A percentile compares a stretch with the other conserved stretches of the same genome.
These are phyloP conservation scores for Chamaecyparis obtusa DNA, from an alignment of 75 land plant species.

Conservation along the genomic window DNA sequence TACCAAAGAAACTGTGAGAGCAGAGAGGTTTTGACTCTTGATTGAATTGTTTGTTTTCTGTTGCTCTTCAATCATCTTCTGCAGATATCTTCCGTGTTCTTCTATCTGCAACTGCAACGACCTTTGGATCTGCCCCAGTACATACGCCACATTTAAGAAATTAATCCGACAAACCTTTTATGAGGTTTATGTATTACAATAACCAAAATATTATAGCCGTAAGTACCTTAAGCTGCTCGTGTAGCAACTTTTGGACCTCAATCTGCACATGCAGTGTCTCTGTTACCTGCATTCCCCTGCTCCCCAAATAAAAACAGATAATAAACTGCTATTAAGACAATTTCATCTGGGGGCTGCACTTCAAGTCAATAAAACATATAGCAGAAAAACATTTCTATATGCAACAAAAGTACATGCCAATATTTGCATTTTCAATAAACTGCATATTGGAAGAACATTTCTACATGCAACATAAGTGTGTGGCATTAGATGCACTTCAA, in stretches of 20 bases:
- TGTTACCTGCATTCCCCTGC: constrained; percentile 59
- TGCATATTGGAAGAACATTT: background rate
- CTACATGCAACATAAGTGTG: background rate
- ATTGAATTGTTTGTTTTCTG: constrained; percentile 23
- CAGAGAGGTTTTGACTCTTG: background rate
- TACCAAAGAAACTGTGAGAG: background rate
- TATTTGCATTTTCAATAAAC: background rate
- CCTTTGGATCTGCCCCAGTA: constrained; percentile 35
- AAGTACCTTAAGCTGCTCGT: constrained; percentile 68
- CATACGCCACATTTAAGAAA: background rate
- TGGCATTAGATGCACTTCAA: background rate
- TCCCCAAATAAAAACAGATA: background rate
- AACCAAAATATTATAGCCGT: background rate
- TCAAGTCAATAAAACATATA: background rate
- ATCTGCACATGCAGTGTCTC: constrained; percentile 63
- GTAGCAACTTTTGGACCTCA: constrained; percentile 60
- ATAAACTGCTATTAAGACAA: background rate
- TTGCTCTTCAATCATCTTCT: constrained; percentile 43
- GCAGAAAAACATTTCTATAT: background rate
- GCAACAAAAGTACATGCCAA: background rate
- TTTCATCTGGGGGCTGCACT: background rate
- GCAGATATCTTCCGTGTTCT: constrained; percentile 40
- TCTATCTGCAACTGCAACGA: constrained; percentile 42
- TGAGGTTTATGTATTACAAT: background rate
- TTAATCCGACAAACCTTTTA: constrained; percentile 1